phyloP scores from a whole-genome alignment of 2,329 filamentous ascomycete genomes.

The Penicillium aurantiogriseum region DNA sequence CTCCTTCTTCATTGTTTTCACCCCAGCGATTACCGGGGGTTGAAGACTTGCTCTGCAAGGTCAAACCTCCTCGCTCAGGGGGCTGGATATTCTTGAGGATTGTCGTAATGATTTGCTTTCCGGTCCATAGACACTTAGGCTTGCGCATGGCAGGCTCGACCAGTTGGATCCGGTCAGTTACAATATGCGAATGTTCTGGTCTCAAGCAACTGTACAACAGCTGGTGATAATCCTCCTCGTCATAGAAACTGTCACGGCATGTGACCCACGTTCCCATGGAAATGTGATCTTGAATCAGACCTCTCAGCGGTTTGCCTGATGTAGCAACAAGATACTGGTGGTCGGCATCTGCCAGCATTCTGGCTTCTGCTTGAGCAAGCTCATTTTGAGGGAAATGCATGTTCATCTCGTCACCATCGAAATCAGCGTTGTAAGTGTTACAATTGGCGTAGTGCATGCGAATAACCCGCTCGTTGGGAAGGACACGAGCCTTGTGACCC shows the following conservation, averaged over 20 bases:
- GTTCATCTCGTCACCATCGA: constrained; percentile 99
- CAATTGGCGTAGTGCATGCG: constrained; percentile 99
- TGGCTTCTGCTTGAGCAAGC: constrained; percentile 84
- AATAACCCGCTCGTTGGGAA: constrained; percentile 93
- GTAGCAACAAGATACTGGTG: constrained; percentile 96
- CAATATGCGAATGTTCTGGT: constrained; percentile 85
- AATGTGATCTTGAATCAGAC: constrained; percentile 97
- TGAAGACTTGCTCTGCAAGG: constrained; percentile 74
- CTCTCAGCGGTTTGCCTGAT: constrained; percentile 86
- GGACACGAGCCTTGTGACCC: constrained; percentile 88
- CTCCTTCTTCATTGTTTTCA: constrained; percentile 66
- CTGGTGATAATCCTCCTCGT: constrained; percentile 83
- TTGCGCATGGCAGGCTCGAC: constrained; percentile 79
- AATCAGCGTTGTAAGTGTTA: constrained; percentile 99
- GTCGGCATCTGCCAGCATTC: constrained; percentile 92
- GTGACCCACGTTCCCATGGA: constrained; percentile 91
- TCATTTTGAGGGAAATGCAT: constrained; percentile 99
- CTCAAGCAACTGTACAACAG: constrained; percentile 87
- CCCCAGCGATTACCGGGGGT: constrained; percentile 81
- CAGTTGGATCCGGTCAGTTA: constrained; percentile 76
- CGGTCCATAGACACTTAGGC: constrained; percentile 82
- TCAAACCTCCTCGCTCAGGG: constrained; percentile 69
- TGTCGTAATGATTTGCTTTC: constrained; percentile 92
- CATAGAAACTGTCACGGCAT: constrained; percentile 88
- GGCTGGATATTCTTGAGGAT: constrained; percentile 91